phyloP scores from a whole-genome alignment of 768 basidiomycete genomes.

The Daedalea quercina region DNA sequence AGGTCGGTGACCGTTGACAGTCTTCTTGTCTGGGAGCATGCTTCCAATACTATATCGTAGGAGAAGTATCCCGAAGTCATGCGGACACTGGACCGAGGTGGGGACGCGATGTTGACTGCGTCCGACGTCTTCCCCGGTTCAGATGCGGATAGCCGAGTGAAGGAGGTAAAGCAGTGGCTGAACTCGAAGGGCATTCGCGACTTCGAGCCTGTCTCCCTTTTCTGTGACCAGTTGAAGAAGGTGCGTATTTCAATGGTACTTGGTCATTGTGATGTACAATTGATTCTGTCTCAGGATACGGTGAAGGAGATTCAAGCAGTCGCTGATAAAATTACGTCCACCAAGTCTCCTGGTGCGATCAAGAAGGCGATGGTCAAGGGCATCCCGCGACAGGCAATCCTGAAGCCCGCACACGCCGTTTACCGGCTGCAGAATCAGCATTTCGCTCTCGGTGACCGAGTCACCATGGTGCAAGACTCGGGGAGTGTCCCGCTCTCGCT shows the following conservation, averaged over 20 bases:
- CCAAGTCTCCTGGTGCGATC: slow-evolving; percentile 55
- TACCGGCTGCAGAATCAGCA: slow-evolving; percentile 86
- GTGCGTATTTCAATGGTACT: slow-evolving; percentile 29
- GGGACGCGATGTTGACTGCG: slow-evolving; percentile 72
- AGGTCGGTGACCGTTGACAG: slow-evolving; percentile 33
- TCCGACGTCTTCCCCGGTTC: slow-evolving; percentile 48
- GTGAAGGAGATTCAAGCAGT: slow-evolving; percentile 73
- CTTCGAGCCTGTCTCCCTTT: slow-evolving; percentile 89
- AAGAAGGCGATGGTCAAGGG: slow-evolving; percentile 92
- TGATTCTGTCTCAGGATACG: slow-evolving; percentile 45
- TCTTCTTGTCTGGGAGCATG: neutral
- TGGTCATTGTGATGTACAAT: neutral
- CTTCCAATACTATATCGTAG: no score
- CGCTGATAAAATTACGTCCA: slow-evolving; percentile 60
- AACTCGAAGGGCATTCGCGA: slow-evolving; percentile 81
- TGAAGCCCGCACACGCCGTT: slow-evolving; percentile 87
- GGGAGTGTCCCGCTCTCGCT: slow-evolving; percentile 86
- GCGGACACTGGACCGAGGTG: slow-evolving; percentile 55
- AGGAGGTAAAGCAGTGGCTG: slow-evolving; percentile 81
- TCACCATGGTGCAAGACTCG: slow-evolving; percentile 93
- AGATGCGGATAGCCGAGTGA: slow-evolving; percentile 64
- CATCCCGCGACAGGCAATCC: slow-evolving; percentile 86
- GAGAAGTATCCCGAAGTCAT: slow-evolving; percentile 82
- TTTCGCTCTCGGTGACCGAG: slow-evolving; percentile 87
- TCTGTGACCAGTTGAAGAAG: slow-evolving; percentile 87